Evolutionary conservation across 208 protist genomes (phyloP), one percentile per base, ranked within the genome.

Genomic region (Crithidia brevicula): DNA sequence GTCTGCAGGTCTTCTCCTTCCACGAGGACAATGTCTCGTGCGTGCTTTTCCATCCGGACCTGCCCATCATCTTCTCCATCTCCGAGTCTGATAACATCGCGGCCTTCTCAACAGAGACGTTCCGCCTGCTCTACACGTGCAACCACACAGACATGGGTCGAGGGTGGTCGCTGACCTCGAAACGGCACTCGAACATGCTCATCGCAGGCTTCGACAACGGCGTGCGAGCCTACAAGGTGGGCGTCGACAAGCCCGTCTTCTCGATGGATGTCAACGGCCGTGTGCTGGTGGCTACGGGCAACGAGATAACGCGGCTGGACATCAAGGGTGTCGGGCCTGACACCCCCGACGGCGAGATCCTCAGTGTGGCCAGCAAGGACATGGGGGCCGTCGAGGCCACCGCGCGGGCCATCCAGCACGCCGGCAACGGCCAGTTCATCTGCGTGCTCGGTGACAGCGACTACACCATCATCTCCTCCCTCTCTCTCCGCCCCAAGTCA

Each of bases 401-500:
- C 34, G 97, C 98, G 2, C 81, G 91, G 68, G 62, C 72, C 1
- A 84, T 99, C 51, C 28, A 83, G 70, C 97, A 99, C 79, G 96
- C 94, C 52, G 83, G 85, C 25, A 98, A 98, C 71, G 98, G 98
- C 31, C 94, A 98, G 66, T 99, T 96, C 56, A 83, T 97, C 45
- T 91, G 97, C 18, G 76, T 96, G n/a, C 75, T 99, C 5, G 97
- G 97, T 34, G 98, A 99, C 53, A 90, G 90, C 53, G 98, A 99
- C 67, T 99, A 98, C 86, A 98, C 98, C 49, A 98, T 99, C 74
- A 96, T 99, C 74, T 99, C 98, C 25, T 96, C 98, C 2, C 78
- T 99, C 4, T 94, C 89, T 0, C 96, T 96, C 86, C 84, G 98
- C 7, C 97, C 97, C 49, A 99, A 99, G 82, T 86, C 82, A 23